phyloP scores from a whole-genome alignment of 2,329 filamentous ascomycete genomes.

The Ramularia endophylla region DNA sequence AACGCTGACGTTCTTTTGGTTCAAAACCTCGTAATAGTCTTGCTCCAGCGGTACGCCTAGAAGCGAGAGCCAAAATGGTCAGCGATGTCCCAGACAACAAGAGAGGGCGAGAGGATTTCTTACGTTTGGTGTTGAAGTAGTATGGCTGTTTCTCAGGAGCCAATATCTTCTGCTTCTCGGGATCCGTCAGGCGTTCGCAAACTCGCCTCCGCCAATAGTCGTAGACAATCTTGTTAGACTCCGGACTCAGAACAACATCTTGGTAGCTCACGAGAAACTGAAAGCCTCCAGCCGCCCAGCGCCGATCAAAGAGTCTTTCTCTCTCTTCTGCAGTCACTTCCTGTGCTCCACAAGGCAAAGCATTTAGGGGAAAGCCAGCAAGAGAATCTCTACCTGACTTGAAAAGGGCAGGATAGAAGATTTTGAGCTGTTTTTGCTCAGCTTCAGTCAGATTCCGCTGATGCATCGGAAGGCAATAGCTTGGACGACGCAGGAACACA shows the following conservation, averaged over 20 bases:
- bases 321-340: conserved; percentile 38
- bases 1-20: conserved; percentile 37
- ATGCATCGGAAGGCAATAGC: conserved; percentile 57
- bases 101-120: too few relatives aligned
- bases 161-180: conserved; percentile 44
- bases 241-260: conserved; percentile 42
- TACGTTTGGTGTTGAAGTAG: conserved; percentile 34
- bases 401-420: conserved; percentile 45
- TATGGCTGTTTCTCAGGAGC: conserved; percentile 43
- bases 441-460: conserved; percentile 39
- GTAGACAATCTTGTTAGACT: conserved; percentile 49
- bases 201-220: conserved; percentile 52
- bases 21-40: conserved; percentile 43
- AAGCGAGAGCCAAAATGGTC: too few relatives aligned
- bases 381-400: conserved; percentile 32
- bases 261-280: conserved; percentile 51
- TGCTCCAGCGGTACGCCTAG: conserved; percentile 37
- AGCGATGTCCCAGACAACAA: too few relatives aligned
- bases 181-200: conserved; percentile 45
- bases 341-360: conserved; percentile 45
- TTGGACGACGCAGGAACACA: conserved; percentile 63
- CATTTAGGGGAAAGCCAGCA: conserved; percentile 49
- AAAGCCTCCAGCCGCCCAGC: conserved; percentile 48
- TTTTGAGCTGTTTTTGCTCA: conserved; percentile 46
- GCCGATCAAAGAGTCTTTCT: conserved; percentile 38